Conservation (phyloP, 1,284 basidiomycete species). For the Ceratobasidium sp. region DNA sequence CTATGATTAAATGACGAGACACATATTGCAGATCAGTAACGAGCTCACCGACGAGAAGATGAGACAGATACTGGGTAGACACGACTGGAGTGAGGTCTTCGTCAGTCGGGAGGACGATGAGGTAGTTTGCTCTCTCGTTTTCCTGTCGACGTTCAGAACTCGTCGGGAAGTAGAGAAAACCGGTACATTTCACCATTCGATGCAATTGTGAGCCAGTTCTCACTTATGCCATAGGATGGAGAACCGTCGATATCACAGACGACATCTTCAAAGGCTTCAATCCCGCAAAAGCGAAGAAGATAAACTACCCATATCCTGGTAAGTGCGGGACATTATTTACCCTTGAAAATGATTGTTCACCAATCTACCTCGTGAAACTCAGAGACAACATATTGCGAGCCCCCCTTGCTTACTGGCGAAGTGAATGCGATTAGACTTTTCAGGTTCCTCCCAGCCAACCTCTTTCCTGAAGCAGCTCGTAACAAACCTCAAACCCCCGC, state of each 20-base stretch:
- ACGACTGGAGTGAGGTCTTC: slow-evolving; percentile 16
- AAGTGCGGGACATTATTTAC: neutral
- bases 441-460: slow-evolving; percentile 2
- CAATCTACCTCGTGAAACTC: neutral
- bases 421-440: slow-evolving; percentile 16
- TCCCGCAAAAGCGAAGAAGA: neutral
- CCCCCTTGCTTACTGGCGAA: slow-evolving; percentile 2
- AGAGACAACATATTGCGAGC: slow-evolving; percentile 13
- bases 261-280: slow-evolving; percentile 27
- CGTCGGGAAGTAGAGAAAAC: slow-evolving; percentile 35
- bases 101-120: neutral
- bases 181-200: neutral
- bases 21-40: slow-evolving; percentile 2
- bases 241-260: neutral
- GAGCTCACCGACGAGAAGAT: slow-evolving; percentile 11
- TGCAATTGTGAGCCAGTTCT: neutral
- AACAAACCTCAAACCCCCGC: neutral
- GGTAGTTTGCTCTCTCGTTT: neutral
- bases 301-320: slow-evolving; percentile 18
- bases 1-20: neutral
- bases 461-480: slow-evolving; percentile 19
- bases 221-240: slow-evolving; percentile 8
- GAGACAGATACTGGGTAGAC: slow-evolving; percentile 16
- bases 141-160: slow-evolving; percentile 10
- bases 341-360: neutral